Base-by-base conservation (phyloP, 179 eudicot genomes). In the Silene noctiflora region DNA sequence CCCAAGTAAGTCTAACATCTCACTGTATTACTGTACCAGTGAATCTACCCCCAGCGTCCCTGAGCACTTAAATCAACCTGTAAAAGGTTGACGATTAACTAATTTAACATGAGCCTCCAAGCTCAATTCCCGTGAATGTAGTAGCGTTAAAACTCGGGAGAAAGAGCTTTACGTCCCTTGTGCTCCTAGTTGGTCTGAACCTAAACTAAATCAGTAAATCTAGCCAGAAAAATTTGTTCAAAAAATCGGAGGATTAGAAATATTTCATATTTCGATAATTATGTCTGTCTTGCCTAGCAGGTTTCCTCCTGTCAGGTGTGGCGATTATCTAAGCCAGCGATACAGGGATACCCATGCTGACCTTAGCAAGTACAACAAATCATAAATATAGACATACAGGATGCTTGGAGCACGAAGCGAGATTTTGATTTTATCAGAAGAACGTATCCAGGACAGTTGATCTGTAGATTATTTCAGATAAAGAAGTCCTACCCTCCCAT, bases 321-420 rank as follows among this genome's bases (percentile, higher is more conserved):
- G 63, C 66, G 81, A 84, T 39, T 90, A 94, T 74, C 77, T 94
- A 82, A 84, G 87, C 77, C 93, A 90, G 78, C 87, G 94, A 33
- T 94, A 94, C 80, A 78, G 76, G 42, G 96, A 94, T 11, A 92
- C 97, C 5, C 98, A 92, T 59, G 87, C 86, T 0, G 89, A 89
- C 53, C 83, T 89, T 3, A 77, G 67, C 70, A 72, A 86, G 6
- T 89, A 94, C 87, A 77, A 84, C 64, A 78, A 81, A 58, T 46
- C 19, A 19, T 53, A 73, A 67, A 58, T 76, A 72, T n/a, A 6
- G 69, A 65, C 44, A 14, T 59, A 42, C 51, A 62, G 0, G 22
- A 56, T 68, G 7, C 21, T 25, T 58, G 71, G 56, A 68, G 67
- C 56, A 29, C 8, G 12, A 13, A 20, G 29, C 25, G 11, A 20